These are phyloP conservation scores for Crinitomyces ghanaensis DNA, from an alignment of 805 yeast genomes.

Conservation along the genomic window DNA sequence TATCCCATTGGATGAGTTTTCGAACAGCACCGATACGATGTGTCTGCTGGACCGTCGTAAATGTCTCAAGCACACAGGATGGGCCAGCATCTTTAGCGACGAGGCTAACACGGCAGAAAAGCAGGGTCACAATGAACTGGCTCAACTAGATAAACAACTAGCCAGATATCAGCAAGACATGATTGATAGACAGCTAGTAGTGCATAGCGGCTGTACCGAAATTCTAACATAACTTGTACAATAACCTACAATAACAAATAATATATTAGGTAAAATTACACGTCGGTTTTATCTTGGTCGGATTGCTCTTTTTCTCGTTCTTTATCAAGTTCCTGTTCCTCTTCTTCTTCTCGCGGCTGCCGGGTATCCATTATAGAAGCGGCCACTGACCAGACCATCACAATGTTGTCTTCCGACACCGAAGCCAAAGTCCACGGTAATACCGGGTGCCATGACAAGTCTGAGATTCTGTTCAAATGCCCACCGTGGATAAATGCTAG, in stretches of 20 bases:
- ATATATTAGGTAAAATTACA: constrained; percentile 3
- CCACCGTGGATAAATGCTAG: constrained; percentile 78
- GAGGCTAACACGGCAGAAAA: constrained; percentile 4
- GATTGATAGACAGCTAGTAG: constrained; percentile 1
- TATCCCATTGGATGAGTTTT: constrained; percentile 1
- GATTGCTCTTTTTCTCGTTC: constrained; percentile 4
- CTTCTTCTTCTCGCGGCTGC: constrained; percentile 29
- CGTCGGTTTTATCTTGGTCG: background rate
- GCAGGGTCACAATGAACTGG: background rate
- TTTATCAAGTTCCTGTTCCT: constrained; percentile 30
- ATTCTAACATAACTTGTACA: constrained; percentile 1
- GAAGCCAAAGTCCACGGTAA: constrained; percentile 50
- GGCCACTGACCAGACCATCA: constrained; percentile 70
- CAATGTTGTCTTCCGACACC: constrained; percentile 63
- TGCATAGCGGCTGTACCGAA: no score
- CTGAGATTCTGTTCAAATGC: constrained; percentile 60
- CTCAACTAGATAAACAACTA: constrained; percentile 1
- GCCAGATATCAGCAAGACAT: constrained; percentile 2
- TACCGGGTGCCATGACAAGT: constrained; percentile 55
- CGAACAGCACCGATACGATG: constrained; percentile 7
- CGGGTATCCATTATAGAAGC: constrained; percentile 30
- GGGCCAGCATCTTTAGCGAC: constrained; percentile 13
- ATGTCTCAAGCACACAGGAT: constrained; percentile 15
- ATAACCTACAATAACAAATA: background rate
- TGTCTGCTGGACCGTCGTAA: constrained; percentile 16